Evolutionary conservation across 345 rosid genomes (phyloP).

Genomic region (Corymbia maculata): DNA sequence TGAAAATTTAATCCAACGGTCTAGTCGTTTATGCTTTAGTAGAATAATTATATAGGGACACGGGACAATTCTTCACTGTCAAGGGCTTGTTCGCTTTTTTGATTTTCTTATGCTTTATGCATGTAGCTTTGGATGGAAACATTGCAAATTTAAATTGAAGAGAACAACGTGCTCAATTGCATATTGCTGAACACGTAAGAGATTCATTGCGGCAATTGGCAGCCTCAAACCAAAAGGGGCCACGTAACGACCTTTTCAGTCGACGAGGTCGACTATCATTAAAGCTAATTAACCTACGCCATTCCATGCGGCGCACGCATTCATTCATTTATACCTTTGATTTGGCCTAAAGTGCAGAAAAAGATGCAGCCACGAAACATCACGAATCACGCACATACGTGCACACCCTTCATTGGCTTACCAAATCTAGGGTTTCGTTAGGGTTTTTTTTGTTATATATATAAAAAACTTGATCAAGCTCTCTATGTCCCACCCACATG

Average conservation of each 20-base stretch:
- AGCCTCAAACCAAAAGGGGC: neutral
- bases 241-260: neutral
- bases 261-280: neutral
- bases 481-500: constrained; percentile 25
- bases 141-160: neutral
- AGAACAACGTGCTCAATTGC: neutral
- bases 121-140: neutral
- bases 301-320: neutral
- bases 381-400: neutral
- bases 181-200: neutral
- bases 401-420: neutral
- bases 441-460: neutral
- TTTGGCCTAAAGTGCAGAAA: neutral
- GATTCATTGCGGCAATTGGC: neutral
- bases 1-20: neutral
- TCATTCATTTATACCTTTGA: neutral
- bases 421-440: neutral
- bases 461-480: neutral
- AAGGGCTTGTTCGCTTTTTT: neutral
- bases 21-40: neutral
- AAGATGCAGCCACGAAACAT: neutral
- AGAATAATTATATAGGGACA: neutral
- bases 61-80: neutral
- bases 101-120: neutral
- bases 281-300: neutral